phyloP scores from a whole-genome alignment of 495 filamentous ascomycete genomes.

The Ramalina peruviana region DNA sequence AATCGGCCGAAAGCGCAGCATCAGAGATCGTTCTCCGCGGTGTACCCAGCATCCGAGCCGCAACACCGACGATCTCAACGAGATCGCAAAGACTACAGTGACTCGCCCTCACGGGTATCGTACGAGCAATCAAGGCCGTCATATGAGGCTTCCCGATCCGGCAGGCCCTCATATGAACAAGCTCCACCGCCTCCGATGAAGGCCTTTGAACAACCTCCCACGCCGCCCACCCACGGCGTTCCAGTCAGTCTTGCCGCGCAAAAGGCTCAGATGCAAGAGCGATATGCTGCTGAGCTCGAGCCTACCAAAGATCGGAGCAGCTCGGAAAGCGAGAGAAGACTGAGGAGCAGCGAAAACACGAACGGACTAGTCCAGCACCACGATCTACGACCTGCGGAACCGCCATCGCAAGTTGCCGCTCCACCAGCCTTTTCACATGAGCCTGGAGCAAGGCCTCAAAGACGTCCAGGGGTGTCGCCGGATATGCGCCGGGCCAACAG shows the following conservation, averaged over 20 bases:
- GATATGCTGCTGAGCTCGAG: conserved; percentile 16
- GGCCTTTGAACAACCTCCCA: conserved; percentile 18
- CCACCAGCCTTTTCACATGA: conserved; percentile 68
- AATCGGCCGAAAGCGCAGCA: conserved; percentile 20
- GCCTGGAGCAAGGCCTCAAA: conserved; percentile 50
- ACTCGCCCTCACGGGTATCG: conserved; percentile 29
- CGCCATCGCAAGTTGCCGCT: conserved; percentile 56
- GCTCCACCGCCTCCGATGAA: not conserved
- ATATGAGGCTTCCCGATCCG: conserved; percentile 4
- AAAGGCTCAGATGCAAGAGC: conserved; percentile 15
- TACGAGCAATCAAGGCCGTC: conserved; percentile 21
- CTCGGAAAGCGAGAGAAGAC: conserved; percentile 42
- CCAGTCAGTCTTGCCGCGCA: conserved; percentile 13
- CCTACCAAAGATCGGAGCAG: conserved; percentile 37
- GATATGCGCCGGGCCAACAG: conserved; percentile 65
- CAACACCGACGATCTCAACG: conserved; percentile 30
- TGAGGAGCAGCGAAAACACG: conserved; percentile 3
- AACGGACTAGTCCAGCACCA: conserved; percentile 24
- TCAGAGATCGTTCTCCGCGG: conserved; percentile 21
- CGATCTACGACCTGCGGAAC: conserved; percentile 39
- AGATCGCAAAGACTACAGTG: conserved; percentile 22
- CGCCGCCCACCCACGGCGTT: conserved; percentile 28
- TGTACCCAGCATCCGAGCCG: conserved; percentile 19
- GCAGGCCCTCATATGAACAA: conserved; percentile 12
- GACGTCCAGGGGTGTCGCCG: conserved; percentile 54